Base-by-base conservation (phyloP, 2,329 filamentous ascomycete genomes). In the Raffaelea ambrosiae region DNA sequence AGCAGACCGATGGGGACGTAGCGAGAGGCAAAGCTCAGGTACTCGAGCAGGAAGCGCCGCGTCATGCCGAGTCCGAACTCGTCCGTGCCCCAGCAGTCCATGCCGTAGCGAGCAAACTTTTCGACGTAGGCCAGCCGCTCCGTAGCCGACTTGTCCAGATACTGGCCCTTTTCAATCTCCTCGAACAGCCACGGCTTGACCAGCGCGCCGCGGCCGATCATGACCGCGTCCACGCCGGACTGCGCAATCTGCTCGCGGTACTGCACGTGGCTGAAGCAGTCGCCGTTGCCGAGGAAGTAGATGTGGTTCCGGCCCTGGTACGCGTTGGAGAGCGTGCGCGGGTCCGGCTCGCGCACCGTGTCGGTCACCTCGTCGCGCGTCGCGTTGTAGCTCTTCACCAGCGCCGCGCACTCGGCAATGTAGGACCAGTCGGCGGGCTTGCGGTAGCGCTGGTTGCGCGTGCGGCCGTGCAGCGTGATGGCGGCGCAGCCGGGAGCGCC, bases 151-250 rank as follows among this genome's bases (percentile, higher is more conserved):
- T 98, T 98, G 72, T 98, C 93, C 36, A 98, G 79, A 62, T 97
- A 96, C 66, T 97, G 93, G 5, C 86, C 86, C 53, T 82, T 78
- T 56, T 87, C 80, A 48, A 98, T 97, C 67, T 98, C 93, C 66
- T 98, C 93, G 61, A 97, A 98, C 53, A 98, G 74, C 93, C 93
- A 98, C 1, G 93, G 93, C 69, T 98, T 98, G 68, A 97, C 88
- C 50, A 98, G 77, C 10, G 93, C 93, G 48, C 93, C 93, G 51
- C 93, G 86, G n/a, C 84, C 93, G 52, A 97, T 81, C 93, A 98
- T 97, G 61, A 95, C 86, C n/a, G 82, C 82, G 68, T 97, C 91
- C 41, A 97, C 89, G 42, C 80, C 79, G 33, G 87, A 77, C 50
- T 91, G 77, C 43, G 84, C 74, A 36, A 97, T 72, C 59, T 93